Evolutionary conservation across 2,329 filamentous ascomycete species (phyloP).

Genomic region (Exophiala mesophila): DNA sequence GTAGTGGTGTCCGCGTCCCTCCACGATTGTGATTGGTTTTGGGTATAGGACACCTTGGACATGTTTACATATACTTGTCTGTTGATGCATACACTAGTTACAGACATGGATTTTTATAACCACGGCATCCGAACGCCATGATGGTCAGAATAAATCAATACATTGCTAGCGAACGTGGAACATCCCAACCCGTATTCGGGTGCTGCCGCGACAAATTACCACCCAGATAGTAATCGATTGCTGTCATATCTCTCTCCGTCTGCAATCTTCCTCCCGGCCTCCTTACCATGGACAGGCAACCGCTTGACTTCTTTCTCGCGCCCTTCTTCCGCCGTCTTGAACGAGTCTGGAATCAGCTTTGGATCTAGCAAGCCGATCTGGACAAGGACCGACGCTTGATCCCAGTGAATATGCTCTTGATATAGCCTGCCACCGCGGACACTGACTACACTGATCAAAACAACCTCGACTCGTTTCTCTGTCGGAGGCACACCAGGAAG

Average conservation of each 20-base stretch:
- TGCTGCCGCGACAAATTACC: slow-evolving; percentile 17
- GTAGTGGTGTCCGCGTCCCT: background rate
- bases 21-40: background rate
- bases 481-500: slow-evolving; percentile 55
- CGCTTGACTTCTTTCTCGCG: slow-evolving; percentile 32
- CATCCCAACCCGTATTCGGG: background rate
- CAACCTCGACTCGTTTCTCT: slow-evolving; percentile 52
- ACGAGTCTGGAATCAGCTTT: slow-evolving; percentile 47
- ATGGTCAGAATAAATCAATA: no score
- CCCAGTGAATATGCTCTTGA: slow-evolving; percentile 58
- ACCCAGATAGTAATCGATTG: slow-evolving; percentile 28
- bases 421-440: slow-evolving; percentile 51
- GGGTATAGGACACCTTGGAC: no score
- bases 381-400: slow-evolving; percentile 57
- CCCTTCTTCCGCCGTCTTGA: slow-evolving; percentile 32
- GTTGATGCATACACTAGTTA: no score
- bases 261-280: slow-evolving; percentile 37
- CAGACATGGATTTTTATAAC: no score
- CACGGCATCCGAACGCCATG: no score
- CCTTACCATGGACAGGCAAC: slow-evolving; percentile 38
- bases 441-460: slow-evolving; percentile 53
- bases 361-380: slow-evolving; percentile 55
- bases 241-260: slow-evolving; percentile 36
- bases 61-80: no score
- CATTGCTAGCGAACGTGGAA: no score